Conservation (phyloP, 2,329 filamentous ascomycete species). For the Emergomyces africanus region DNA sequence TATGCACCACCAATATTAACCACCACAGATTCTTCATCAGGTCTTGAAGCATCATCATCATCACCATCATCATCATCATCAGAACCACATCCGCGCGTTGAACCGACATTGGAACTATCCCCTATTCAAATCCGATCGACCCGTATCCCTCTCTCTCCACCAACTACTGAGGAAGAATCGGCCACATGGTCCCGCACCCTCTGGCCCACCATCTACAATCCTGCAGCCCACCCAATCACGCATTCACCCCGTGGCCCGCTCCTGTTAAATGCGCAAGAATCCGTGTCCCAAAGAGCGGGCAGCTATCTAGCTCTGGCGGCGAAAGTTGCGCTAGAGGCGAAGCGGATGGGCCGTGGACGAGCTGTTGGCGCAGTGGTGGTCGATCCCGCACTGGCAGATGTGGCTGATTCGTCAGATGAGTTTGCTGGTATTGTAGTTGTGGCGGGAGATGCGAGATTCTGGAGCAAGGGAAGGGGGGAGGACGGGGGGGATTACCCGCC, state of each 20-base stretch:
- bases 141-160: conserved; percentile 29
- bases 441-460: conserved; percentile 32
- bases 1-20: conserved; percentile 19
- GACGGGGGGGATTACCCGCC: not conserved
- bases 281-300: conserved; percentile 26
- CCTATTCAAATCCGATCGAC: conserved; percentile 19
- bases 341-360: conserved; percentile 25
- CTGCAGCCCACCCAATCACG: conserved; percentile 30
- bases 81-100: not conserved
- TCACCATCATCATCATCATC: not conserved
- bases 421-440: conserved; percentile 31
- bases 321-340: conserved; percentile 26
- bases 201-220: conserved; percentile 35
- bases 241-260: conserved; percentile 30
- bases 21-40: not conserved
- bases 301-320: conserved; percentile 29
- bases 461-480: not conserved
- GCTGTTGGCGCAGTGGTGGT: conserved; percentile 33
- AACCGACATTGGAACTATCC: too few species aligned
- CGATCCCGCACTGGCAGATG: conserved; percentile 24
- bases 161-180: conserved; percentile 28
- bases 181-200: conserved; percentile 27
- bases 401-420: conserved; percentile 19
- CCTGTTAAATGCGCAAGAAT: conserved; percentile 21
- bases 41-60: not conserved